Base-by-base conservation (phyloP, 2,329 filamentous ascomycete genomes). In the Ascochyta rabiei region DNA sequence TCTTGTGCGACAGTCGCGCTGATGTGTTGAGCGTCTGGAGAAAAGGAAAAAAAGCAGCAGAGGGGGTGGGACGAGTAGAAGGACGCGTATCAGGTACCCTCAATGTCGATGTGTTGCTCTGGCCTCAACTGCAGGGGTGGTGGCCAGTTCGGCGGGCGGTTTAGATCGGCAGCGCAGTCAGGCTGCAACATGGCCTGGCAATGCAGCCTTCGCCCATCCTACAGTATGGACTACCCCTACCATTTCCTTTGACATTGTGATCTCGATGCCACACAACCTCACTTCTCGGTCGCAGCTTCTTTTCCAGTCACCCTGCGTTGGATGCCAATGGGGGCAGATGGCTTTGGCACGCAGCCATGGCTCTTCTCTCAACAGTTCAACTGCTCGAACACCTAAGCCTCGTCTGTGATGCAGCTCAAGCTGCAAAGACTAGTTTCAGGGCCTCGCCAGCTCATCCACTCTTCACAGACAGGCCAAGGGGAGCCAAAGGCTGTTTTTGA, bases 61-160 rank as follows among this genome's bases (percentile, higher is more conserved):
- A 40, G 33, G 26, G 30, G 21, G 35, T 33, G 34, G n/a, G 50
- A 30, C 28, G n/a, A 51, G 48, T 41, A 40, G 33, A 43, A 40
- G 50, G 39, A 21, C 44, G 52, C 52, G 39, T 62, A 57, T 62
- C 53, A 43, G 61, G 52, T 62, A 58, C 62, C 66, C 66, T 57
- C 48, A 53, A 57, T 62, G 65, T 67, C 66, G 53, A 61, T 65
- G 64, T 67, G 69, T 59, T 71, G 69, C 60, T 69, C 63, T 71
- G 69, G 61, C 68, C 69, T 72, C 63, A 63, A 53, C 50, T 66
- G 61, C 69, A 70, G 63, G 67, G 69, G 62, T 71, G 47, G 55
- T 57, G 44, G 58, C 50, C 55, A 57, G 51, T 57, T 55, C 49
- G 49, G 51, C 48, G 41, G 67, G 68, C 56, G 62, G 67, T 69